Conservation (phyloP, 371 early-diverging fungal species). For the Apophysomyces ossiformis region DNA sequence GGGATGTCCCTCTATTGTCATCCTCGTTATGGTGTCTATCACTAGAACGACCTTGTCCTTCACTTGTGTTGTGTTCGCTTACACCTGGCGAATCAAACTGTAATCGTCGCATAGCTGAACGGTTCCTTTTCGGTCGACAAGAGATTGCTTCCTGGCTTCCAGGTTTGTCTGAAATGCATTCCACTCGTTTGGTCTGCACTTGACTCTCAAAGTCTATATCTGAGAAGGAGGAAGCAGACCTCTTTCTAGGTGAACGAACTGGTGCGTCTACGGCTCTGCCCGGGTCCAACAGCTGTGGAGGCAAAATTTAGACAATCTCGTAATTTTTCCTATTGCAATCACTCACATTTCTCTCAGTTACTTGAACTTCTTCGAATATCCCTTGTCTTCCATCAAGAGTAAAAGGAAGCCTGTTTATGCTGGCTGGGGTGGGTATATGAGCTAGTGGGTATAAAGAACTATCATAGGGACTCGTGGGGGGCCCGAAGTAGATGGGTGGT, state of each 20-base stretch:
- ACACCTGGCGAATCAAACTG: neutral
- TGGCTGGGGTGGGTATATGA: slow-evolving; percentile 21
- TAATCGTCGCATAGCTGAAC: slow-evolving; percentile 1
- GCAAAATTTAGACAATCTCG: neutral
- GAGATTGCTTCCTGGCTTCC: neutral
- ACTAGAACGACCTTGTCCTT: neutral
- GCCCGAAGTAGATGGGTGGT: neutral
- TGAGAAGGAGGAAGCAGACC: slow-evolving; percentile 1
- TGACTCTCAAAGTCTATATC: neutral
- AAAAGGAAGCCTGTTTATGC: slow-evolving; percentile 13
- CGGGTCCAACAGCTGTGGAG: neutral
- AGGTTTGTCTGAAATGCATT: neutral
- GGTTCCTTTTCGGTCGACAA: slow-evolving; percentile 5
- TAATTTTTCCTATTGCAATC: neutral
- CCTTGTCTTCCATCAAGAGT: slow-evolving; percentile 13
- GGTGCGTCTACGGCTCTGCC: slow-evolving; percentile 4
- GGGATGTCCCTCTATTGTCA: neutral
- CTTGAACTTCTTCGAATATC: slow-evolving; percentile 14
- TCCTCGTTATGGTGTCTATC: neutral
- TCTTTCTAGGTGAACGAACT: slow-evolving; percentile 2
- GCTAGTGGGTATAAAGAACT: slow-evolving; percentile 21
- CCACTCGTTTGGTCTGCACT: neutral
- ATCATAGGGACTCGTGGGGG: neutral
- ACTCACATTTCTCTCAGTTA: neutral
- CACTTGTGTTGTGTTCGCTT: neutral